A percentile compares a stretch with the other conserved stretches of the same genome.
Conservation (phyloP, 2,329 filamentous ascomycete genomes). For the Ceratocystiopsis minuta region DNA sequence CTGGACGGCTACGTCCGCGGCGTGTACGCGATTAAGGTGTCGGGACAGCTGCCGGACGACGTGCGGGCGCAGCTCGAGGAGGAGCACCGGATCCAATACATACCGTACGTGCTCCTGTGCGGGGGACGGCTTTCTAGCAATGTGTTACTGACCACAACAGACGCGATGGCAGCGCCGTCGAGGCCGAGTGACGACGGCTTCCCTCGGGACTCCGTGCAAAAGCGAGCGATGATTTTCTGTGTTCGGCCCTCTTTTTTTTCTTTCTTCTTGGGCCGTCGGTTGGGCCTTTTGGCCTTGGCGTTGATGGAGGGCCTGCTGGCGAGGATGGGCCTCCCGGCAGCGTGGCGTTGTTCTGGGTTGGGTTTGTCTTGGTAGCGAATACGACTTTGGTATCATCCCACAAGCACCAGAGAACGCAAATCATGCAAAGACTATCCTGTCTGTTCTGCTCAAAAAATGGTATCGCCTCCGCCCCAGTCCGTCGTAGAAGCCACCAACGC, state of each 20-base stretch:
- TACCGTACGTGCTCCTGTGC: slow-evolving; percentile 29
- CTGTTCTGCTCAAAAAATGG: neutral
- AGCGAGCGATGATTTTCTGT: neutral
- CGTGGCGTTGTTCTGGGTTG: too few relatives aligned
- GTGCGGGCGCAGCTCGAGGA: slow-evolving; percentile 42
- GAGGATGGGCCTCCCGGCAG: too few relatives aligned
- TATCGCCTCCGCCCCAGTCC: neutral
- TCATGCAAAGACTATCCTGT: neutral
- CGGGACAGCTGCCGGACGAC: slow-evolving; percentile 56
- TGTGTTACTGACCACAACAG: slow-evolving; percentile 14
- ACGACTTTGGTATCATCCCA: neutral
- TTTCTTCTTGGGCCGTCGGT: neutral
- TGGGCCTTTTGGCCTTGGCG: too few relatives aligned
- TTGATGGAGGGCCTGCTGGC: too few relatives aligned
- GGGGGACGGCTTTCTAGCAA: too few relatives aligned
- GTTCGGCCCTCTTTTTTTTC: neutral
- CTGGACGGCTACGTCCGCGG: slow-evolving; percentile 76
- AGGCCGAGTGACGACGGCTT: slow-evolving; percentile 19
- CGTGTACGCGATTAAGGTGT: slow-evolving; percentile 89
- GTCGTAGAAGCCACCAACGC: neutral
- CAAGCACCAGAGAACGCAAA: too few relatives aligned
- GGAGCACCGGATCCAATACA: slow-evolving; percentile 45
- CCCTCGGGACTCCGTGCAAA: too few relatives aligned
- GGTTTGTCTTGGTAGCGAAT: neutral
- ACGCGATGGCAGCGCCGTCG: slow-evolving; percentile 37